These are phyloP conservation scores for Comarum palustre DNA, from an alignment of 306 rosid species.

Conservation along the genomic window DNA sequence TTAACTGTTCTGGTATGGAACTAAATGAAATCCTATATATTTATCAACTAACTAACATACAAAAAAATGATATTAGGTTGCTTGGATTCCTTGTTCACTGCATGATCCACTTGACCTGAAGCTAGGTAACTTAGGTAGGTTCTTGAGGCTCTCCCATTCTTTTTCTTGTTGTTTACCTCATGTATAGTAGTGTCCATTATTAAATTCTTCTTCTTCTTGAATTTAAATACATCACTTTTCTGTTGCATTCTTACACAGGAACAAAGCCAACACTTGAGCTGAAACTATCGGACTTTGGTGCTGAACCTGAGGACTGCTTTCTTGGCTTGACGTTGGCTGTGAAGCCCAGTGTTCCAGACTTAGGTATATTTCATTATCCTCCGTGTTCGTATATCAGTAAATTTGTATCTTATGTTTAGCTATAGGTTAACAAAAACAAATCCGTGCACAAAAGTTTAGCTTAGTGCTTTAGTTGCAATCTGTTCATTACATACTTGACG, in stretches of 20 bases:
- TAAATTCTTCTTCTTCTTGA: not conserved
- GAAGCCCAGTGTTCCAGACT: slow-evolving; percentile 70
- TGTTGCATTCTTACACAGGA: slow-evolving; percentile 38
- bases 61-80: slow-evolving; percentile 38
- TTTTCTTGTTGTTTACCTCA: not conserved
- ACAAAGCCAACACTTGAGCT: slow-evolving; percentile 77
- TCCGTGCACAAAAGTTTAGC: not conserved
- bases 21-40: slow-evolving; percentile 15
- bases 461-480: not conserved
- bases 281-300: slow-evolving; percentile 72
- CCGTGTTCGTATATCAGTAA: not conserved
- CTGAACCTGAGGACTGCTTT: slow-evolving; percentile 83
- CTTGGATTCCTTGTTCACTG: slow-evolving; percentile 55
- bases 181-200: not conserved
- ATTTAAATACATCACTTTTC: slow-evolving; percentile 21
- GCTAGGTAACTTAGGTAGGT: slow-evolving; percentile 67
- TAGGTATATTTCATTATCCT: slow-evolving; percentile 40
- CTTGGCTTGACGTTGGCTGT: slow-evolving; percentile 85
- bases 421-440: not conserved
- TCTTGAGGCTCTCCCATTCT: not conserved
- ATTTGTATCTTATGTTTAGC: not conserved
- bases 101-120: slow-evolving; percentile 75
- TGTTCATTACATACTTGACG: not conserved
- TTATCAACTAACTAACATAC: slow-evolving; percentile 30
- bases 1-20: not conserved